Percentiles rank a stretch among this genome's conserved stretches.
Conservation (phyloP, 2,329 filamentous ascomycete species). For the Talaromyces albobiverticillius region DNA sequence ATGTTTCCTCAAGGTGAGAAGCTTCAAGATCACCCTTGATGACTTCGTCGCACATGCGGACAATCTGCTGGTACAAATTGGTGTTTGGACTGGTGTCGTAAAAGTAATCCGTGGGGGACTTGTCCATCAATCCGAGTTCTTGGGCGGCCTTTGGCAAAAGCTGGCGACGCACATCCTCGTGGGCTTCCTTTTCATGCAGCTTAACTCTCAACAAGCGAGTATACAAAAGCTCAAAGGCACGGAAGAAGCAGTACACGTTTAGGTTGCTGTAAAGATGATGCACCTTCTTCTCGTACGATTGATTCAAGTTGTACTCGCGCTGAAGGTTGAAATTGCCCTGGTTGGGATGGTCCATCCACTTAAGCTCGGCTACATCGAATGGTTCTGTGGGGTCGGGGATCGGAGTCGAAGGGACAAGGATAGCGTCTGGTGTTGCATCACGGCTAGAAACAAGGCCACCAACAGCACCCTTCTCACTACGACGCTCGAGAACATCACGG, state of each 20-base stretch:
- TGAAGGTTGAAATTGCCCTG: constrained; percentile 57
- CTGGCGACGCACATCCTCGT: constrained; percentile 69
- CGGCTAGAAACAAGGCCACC: constrained; percentile 79
- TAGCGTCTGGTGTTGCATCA: constrained; percentile 81
- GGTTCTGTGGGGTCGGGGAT: constrained; percentile 54
- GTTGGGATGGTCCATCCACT: constrained; percentile 61
- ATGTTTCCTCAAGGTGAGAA: constrained; percentile 78
- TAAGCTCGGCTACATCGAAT: constrained; percentile 49
- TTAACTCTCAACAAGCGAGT: constrained; percentile 81
- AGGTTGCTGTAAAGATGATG: constrained; percentile 92
- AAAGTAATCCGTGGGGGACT: constrained; percentile 73
- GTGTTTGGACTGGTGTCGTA: constrained; percentile 60
- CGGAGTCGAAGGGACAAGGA: constrained; percentile 31
- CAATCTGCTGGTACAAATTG: constrained; percentile 80
- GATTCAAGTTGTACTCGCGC: constrained; percentile 69
- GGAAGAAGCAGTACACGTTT: constrained; percentile 91
- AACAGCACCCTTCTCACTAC: constrained; percentile 67
- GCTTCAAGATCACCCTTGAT: constrained; percentile 80
- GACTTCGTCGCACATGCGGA: constrained; percentile 82
- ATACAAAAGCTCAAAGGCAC: constrained; percentile 88
- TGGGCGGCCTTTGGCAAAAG: constrained; percentile 75
- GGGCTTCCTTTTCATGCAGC: constrained; percentile 69
- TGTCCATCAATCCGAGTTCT: constrained; percentile 79
- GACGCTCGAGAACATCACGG: constrained; percentile 78
- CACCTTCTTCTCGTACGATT: constrained; percentile 73